A percentile compares a stretch with the other conserved stretches of the same genome.
phyloP scores from a whole-genome alignment of 352 stramenopile species.

The Thalassiosira sp. region DNA sequence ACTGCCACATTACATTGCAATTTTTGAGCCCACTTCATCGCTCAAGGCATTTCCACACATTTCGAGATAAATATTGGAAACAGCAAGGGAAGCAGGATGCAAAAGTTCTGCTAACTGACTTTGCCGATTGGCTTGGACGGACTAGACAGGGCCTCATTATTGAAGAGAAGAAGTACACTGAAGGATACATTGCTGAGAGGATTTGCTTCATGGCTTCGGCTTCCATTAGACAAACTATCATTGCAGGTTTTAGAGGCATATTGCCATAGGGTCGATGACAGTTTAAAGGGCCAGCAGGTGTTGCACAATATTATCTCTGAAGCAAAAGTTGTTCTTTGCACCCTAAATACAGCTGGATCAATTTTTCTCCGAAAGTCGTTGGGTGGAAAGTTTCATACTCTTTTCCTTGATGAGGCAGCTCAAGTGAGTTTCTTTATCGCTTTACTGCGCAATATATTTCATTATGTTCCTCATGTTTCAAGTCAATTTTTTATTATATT shows the following conservation, averaged over 20 bases:
- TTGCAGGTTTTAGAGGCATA: constrained; percentile 6
- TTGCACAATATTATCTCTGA: constrained; percentile 9
- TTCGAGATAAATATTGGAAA: constrained; percentile 29
- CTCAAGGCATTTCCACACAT: constrained; percentile 19
- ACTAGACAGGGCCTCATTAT: constrained; percentile 12
- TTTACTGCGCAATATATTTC: neutral
- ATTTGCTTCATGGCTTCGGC: constrained; percentile 19
- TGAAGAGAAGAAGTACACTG: constrained; percentile 1
- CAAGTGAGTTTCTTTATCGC: constrained; percentile 13
- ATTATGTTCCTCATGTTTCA: constrained; percentile 9
- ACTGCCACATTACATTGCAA: constrained; percentile 45
- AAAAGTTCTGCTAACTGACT: constrained; percentile 20
- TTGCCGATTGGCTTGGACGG: constrained; percentile 31
- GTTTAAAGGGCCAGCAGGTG: constrained; percentile 6
- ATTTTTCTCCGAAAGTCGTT: constrained; percentile 29
- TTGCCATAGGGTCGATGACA: constrained; percentile 18
- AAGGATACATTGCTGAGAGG: constrained; percentile 4
- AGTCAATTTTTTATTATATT: constrained; percentile 6
- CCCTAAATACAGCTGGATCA: constrained; percentile 54
- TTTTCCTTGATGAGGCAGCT: constrained; percentile 57
- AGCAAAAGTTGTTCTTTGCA: constrained; percentile 49
- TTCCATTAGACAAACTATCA: constrained; percentile 9
- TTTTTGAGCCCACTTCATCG: constrained; percentile 49
- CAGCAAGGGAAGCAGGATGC: constrained; percentile 1
- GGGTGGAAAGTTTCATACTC: constrained; percentile 30